Base-by-base conservation (phyloP, 768 basidiomycete species). In the Collybia mongolica region DNA sequence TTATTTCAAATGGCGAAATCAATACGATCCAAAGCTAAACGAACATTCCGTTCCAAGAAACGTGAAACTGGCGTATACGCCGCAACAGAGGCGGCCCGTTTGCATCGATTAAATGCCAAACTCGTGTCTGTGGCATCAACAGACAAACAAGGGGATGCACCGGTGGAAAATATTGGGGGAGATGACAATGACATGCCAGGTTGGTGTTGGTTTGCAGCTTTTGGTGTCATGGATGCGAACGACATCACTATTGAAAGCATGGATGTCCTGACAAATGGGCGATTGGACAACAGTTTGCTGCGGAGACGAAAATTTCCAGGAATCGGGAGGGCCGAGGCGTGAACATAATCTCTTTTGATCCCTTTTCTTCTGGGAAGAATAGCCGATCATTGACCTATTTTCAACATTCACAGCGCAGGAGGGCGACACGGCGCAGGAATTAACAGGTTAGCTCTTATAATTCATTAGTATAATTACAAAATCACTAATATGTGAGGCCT, bases 11-110 rank as follows among this genome's bases (percentile, higher is more conserved):
- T 93, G 90, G 90, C 87, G 38, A 93, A 93, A 75, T 91, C 89
- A 39, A 77, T 81, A 36, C 75, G 91, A 61, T 90, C 89, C 6
- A 93, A 93, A 70, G 76, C 80, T 42, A 93, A 93, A 64, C 86
- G 91, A 24, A 70, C 79, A 12, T 89, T 81, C 67, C 86, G 90
- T 57, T 74, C 83, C 12, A 85, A 87, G 59, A 93, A 93, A 67
- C 83, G 90, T 52, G 79, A 84, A 61, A 66, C 70, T 39, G 85
- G 89, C 47, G 78, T 88, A 47, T 93, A 88, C 60, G 90, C 90
- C 41, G 90, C 78, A 1, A 74, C 81, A 7, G 85, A 88, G 54
- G 89, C 90, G 17, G 90, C 86, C 36, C 84, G 91, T 35, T 72
- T 93, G 29, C 68, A 86, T 53, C 79, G 91, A 52, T 76, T 93